Evolutionary conservation across 208 protist species (phyloP), one percentile per base, ranked within the genome.

Genomic region (Porcisia deanei): DNA sequence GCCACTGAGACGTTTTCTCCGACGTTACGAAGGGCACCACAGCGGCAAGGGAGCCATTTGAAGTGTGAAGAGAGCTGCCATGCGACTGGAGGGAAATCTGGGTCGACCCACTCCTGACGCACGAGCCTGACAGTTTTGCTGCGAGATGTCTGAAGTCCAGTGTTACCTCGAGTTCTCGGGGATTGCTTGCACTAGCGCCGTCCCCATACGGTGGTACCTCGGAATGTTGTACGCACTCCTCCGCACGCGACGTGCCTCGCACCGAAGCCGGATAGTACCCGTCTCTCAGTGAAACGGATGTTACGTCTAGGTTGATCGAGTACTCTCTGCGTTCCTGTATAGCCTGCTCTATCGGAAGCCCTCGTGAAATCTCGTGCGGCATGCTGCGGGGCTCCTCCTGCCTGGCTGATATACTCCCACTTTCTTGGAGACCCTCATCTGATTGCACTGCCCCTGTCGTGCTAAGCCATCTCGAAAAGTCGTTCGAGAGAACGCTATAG

Each of bases 201-300:
- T 55, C 25, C 14, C 67, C 41, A 43, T 37, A 39, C n/a, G 18
- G 54, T 16, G 63, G 54, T 12, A 69, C 6, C 71, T 67, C 71
- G 18, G 71, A 73, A 3, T 64, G 57, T 68, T 73, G 67, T 49
- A 52, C 43, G 65, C 58, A 73, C n/a, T 67, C 71, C 37, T 55
- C 75, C 14, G 37, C 9, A 22, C 66, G 71, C 22, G 22, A 41
- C 18, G n/a, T 55, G 6, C 14, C 41, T 55, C 37, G 47, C 30
- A 52, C 30, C 12, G 25, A 14, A 41, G 39, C 39, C 7, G 66
- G 30, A 6, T 71, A 43, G 45, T 22, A 57, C 45, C 12, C 45
- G 9, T 71, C 47, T 12, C 22, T 39, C n/a, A 30, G 25, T 49
- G 20, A 34, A 1, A 58, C 37, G 34, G 16, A 18, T 12, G 16